A percentile compares a stretch with the other conserved stretches of the same genome.
phyloP scores from a whole-genome alignment of 805 yeast genomes.

The Saccharomycopsis synnaedendra region DNA sequence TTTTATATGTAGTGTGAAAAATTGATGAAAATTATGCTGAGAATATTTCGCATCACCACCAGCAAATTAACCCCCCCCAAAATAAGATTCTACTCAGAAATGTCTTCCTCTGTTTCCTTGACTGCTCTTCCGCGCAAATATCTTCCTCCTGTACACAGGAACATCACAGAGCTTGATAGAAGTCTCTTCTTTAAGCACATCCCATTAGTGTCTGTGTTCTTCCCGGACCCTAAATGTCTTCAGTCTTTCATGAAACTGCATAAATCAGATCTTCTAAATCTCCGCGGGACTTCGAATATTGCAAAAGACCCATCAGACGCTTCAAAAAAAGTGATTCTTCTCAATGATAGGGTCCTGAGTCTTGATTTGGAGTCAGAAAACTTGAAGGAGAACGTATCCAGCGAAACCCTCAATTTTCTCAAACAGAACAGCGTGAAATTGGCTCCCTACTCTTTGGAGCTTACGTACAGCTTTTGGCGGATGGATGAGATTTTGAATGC shows the following conservation, averaged over 20 bases:
- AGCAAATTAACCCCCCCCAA: neutral
- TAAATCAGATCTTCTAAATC: slow-evolving; percentile 48
- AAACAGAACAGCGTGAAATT: slow-evolving; percentile 35
- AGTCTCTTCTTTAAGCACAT: slow-evolving; percentile 47
- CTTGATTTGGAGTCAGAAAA: slow-evolving; percentile 22
- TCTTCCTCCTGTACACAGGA: slow-evolving; percentile 58
- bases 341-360: slow-evolving; percentile 37
- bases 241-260: slow-evolving; percentile 47
- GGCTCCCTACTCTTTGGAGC: slow-evolving; percentile 38
- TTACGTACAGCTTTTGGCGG: slow-evolving; percentile 78
- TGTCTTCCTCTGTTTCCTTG: too few relatives aligned
- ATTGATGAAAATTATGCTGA: too few relatives aligned
- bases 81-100: neutral
- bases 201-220: slow-evolving; percentile 52
- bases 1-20: neutral
- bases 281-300: slow-evolving; percentile 65
- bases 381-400: slow-evolving; percentile 28
- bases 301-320: slow-evolving; percentile 26
- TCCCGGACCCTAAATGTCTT: slow-evolving; percentile 54
- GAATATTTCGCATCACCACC: neutral
- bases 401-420: slow-evolving; percentile 31
- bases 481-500: slow-evolving; percentile 77
- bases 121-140: slow-evolving; percentile 17
- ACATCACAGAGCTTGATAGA: slow-evolving; percentile 57
- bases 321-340: slow-evolving; percentile 31